Base-by-base conservation (phyloP, 1,284 basidiomycete species). In the Vanrija sp. region DNA sequence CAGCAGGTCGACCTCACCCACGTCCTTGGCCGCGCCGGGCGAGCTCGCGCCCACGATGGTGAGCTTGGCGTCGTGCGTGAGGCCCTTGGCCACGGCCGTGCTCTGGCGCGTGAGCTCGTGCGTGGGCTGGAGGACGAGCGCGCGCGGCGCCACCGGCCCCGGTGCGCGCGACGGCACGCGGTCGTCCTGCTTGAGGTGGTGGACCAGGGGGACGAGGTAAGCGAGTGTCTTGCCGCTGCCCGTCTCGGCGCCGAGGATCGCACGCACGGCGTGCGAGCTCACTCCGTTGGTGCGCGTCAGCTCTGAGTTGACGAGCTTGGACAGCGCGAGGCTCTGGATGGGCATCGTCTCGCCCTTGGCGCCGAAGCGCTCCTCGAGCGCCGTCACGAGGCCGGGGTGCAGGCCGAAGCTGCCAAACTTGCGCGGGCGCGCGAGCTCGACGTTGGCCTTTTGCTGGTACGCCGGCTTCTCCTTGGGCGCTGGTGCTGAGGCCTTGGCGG, bases 151-250 rank as follows among this genome's bases (percentile, higher is more conserved):
- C 16, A 61, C 48, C 10, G 29, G 25, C 3, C 44, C 49, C 14
- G 45, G 46, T 6, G 16, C 46, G 38, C 40, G 45, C 23, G 5
- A 6, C 1, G 44, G 52, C 1, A 57, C 52, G 18, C 40, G 38
- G 44, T 76, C 73, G 15, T 68, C 79, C 49, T 78, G 71, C 71
- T 93, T 93, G 64, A 93, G 79, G 54, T 82, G 78, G 62, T 92
- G 87, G 4, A 93, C 79, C 46, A 93, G 72, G 0, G 91, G 91
- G 2, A 93, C 80, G 38, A 93, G 82, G 69, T 92, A 93, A 1
- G 91, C 90, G n/a, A 92, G 82, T 4, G 87, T 90, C 78, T 94
- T 94, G 1, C 91, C 91, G 0, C 88, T 90, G 8, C 91, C 91
- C 0, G 91, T 93, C 74, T 93, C 91, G 0, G 87, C 86, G 0